Evolutionary conservation across 1,284 basidiomycete genomes (phyloP).

Genomic region (Rhodotorula sp.): DNA sequence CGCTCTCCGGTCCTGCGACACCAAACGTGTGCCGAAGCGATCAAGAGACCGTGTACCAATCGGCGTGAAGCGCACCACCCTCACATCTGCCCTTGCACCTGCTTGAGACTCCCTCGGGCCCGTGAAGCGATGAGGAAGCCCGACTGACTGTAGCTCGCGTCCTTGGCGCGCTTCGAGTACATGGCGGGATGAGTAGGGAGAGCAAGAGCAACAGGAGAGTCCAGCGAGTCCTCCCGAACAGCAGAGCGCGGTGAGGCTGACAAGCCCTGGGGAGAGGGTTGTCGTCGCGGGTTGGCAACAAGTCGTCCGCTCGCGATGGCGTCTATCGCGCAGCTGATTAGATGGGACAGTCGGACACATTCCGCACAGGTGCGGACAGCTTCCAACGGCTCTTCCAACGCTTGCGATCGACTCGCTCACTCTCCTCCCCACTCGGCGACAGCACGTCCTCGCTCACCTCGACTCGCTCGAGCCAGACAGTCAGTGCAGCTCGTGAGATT

Average conservation of each 20-base stretch:
- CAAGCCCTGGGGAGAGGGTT: no score
- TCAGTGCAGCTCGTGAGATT: not conserved
- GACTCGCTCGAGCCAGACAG: slow-evolving; percentile 8
- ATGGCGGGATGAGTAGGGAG: not conserved
- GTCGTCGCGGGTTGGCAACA: not conserved
- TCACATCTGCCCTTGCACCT: not conserved
- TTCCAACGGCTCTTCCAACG: not conserved
- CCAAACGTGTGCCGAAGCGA: not conserved
- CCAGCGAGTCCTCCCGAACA: not conserved
- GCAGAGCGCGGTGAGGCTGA: not conserved
- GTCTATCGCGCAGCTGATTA: not conserved
- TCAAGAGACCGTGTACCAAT: no score
- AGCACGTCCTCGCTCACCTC: not conserved
- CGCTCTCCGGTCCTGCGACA: no score
- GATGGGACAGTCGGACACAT: not conserved
- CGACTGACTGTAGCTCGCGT: not conserved
- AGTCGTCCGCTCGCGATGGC: not conserved
- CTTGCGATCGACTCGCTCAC: not conserved
- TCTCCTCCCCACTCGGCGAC: not conserved
- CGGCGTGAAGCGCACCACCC: no score
- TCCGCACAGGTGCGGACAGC: not conserved
- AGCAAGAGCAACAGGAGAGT: not conserved
- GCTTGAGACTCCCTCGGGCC: not conserved
- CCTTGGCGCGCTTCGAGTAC: slow-evolving; percentile 17
- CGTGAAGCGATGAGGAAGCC: not conserved